phyloP scores from a whole-genome alignment of 331 rosid species.

The Malus hybrid region DNA sequence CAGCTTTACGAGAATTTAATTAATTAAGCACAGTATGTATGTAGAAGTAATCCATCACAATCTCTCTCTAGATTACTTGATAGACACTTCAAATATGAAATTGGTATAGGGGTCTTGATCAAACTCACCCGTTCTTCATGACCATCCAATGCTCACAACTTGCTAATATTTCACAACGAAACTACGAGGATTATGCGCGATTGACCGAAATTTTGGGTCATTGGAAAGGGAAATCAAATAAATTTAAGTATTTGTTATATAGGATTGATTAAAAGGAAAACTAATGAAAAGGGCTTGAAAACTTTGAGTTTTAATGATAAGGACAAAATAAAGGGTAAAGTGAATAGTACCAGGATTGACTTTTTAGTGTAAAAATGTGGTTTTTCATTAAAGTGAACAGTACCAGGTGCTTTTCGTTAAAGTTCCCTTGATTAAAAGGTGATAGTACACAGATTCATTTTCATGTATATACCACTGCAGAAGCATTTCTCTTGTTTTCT shows the following conservation, averaged over 20 bases:
- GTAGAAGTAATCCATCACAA: slow-evolving; percentile 22
- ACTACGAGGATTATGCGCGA: neutral
- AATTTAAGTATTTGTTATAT: neutral
- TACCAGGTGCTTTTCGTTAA: no score
- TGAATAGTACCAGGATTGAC: no score
- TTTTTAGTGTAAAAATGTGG: no score
- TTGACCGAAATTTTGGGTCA: neutral
- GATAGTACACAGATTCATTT: no score
- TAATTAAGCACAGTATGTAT: neutral
- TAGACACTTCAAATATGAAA: slow-evolving; percentile 40
- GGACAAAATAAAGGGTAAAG: no score
- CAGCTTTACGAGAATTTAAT: neutral
- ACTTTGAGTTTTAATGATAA: no score
- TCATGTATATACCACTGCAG: neutral
- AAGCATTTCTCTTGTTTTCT: neutral
- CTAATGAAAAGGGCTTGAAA: no score
- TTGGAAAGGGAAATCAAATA: neutral
- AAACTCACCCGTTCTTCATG: slow-evolving; percentile 30
- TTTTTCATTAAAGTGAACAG: no score
- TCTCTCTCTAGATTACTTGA: slow-evolving; percentile 26
- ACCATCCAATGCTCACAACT: slow-evolving; percentile 19
- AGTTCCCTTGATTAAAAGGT: no score
- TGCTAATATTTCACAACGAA: neutral
- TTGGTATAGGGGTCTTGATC: slow-evolving; percentile 26
- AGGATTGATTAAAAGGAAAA: no score